Evolutionary conservation across 768 basidiomycete species (phyloP).

Genomic region (Termitomyces sp.): DNA sequence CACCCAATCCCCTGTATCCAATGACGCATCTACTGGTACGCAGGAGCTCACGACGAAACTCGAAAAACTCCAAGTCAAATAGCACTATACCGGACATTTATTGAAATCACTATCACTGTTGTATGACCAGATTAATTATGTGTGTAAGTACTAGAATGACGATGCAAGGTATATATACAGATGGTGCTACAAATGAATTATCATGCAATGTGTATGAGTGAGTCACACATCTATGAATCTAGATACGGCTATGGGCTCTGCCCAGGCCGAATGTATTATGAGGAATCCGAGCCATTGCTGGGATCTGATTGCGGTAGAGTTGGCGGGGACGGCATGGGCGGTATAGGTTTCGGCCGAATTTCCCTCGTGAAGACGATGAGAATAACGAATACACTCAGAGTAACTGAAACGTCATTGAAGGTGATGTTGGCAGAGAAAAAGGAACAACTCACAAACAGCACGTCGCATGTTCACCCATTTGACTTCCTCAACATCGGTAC

Average conservation of each 20-base stretch:
- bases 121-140: constrained; percentile 14
- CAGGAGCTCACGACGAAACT: constrained; percentile 42
- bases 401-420: constrained; percentile 32
- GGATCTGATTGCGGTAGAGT: constrained; percentile 24
- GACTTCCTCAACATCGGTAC: constrained; percentile 77
- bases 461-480: constrained; percentile 89
- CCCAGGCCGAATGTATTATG: constrained; percentile 14
- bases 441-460: constrained; percentile 56
- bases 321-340: constrained; percentile 19
- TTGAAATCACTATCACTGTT: constrained; percentile 1
- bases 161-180: constrained; percentile 22
- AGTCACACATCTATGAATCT: constrained; percentile 7
- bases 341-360: constrained; percentile 39
- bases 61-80: constrained; percentile 54
- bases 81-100: constrained; percentile 11
- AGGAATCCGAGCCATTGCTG: constrained; percentile 27
- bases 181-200: constrained; percentile 34
- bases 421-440: background rate
- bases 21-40: constrained; percentile 11
- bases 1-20: background rate
- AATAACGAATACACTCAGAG: constrained; percentile 61
- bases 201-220: constrained; percentile 25
- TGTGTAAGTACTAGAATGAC: constrained; percentile 5
- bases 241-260: constrained; percentile 1
- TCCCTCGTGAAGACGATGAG: constrained; percentile 70